Evolutionary conservation across 2,329 filamentous ascomycete species (phyloP).

Genomic region (Ophidiomyces ophidiicola): DNA sequence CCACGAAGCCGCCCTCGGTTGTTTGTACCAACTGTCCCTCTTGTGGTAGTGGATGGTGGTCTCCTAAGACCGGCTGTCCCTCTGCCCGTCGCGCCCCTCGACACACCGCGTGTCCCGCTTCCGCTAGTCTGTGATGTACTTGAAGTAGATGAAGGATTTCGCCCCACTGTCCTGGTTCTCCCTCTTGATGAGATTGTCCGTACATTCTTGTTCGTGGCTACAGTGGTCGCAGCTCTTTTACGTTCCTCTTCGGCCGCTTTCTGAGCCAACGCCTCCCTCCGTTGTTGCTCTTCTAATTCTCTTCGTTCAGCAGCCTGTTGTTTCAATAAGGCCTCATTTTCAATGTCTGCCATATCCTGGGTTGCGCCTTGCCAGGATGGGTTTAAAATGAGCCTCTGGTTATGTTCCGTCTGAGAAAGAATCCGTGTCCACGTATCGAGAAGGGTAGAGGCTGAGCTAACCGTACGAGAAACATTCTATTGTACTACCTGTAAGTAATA

Average conservation of each 20-base stretch:
- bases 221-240: conserved; percentile 26
- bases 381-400: conserved; percentile 80
- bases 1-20: conserved; percentile 24
- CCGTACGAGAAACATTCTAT: conserved; percentile 72
- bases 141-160: conserved; percentile 28
- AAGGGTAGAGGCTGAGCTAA: conserved; percentile 74
- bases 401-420: conserved; percentile 92
- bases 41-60: conserved; percentile 30
- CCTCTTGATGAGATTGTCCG: conserved; percentile 16
- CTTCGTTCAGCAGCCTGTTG: conserved; percentile 67
- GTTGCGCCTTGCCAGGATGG: conserved; percentile 80
- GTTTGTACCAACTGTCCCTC: conserved; percentile 27
- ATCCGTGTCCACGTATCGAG: conserved; percentile 95
- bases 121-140: conserved; percentile 16
- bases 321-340: conserved; percentile 61
- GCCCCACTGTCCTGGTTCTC: conserved; percentile 22
- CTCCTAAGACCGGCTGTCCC: conserved; percentile 25
- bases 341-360: conserved; percentile 73
- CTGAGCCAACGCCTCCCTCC: conserved; percentile 54
- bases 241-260: conserved; percentile 40
- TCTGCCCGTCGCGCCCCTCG: conserved; percentile 22
- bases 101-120: conserved; percentile 15
- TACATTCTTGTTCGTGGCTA: conserved; percentile 22
- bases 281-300: conserved; percentile 64
- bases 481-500: conserved; percentile 2